Base-by-base conservation (phyloP, 2,329 filamentous ascomycete species). In the Drechslerella coelobrocha region DNA sequence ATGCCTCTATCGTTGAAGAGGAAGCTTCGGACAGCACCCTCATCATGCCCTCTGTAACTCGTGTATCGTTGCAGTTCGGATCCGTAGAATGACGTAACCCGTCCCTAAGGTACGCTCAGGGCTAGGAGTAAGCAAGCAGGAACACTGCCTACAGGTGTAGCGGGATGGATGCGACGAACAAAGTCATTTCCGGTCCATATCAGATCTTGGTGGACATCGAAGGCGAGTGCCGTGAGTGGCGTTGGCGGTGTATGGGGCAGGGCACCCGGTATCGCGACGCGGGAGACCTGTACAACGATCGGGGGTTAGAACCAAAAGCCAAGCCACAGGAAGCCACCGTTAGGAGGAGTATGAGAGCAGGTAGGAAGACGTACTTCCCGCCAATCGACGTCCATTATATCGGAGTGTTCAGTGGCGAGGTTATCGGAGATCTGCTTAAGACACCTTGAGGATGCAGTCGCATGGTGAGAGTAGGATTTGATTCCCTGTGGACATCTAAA, bases 161-260 rank as follows among this genome's bases (percentile, higher is more conserved):
- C 79, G 12, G n/a, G 31, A 12, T 17, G 21, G 45, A 10, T 14
- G 57, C 43, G 21, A 50, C 68, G 24, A 83, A 94, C 91, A 83
- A 88, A 91, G 81, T 94, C 90, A 79, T 94, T 96, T 50, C 92
- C 95, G 2, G 88, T 87, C 94, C 95, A 99, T 57, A 99, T 81
- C 34, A 99, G 84, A 79, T 99, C 94, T 78, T 96, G 89, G 39
- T 84, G 84, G 63, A 89, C 89, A 79, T 99, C 94, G 79, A 99
- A 99, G 51, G 89, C 89, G 79, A 97, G 85, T 1, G 91, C 88
- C 47, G 89, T 88, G 74, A 91, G 86, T 63, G 86, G 86, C 21
- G 89, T 89, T 45, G 88, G 84, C 76, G 89, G 82, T 74, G 84
- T 84, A 81, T 89, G 87, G 76, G 86, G 83, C 77, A 86, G 88